Conservation (phyloP, 176 grass and related monocot species). For the Aegilops longissima region DNA sequence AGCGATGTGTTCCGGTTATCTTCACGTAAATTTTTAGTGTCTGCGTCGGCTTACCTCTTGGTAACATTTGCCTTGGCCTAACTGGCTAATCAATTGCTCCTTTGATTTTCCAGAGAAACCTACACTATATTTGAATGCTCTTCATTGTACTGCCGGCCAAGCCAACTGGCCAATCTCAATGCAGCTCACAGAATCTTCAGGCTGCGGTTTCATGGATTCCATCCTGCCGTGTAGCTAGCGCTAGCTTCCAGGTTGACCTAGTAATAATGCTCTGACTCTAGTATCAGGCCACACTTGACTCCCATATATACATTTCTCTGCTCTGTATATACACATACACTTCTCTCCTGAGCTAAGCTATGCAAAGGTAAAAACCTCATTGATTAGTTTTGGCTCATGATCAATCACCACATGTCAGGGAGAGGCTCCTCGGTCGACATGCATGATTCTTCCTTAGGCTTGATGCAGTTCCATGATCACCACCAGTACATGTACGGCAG, state of each 20-base stretch:
- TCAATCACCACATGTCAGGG: constrained; percentile 30
- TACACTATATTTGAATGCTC: not conserved
- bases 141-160: constrained; percentile 35
- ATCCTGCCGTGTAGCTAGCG: constrained; percentile 20
- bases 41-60: no score
- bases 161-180: constrained; percentile 16
- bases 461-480: constrained; percentile 49
- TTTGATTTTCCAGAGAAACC: not conserved
- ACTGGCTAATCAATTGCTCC: not conserved
- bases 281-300: not conserved
- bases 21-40: no score
- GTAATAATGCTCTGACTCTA: not conserved
- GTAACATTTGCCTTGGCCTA: not conserved
- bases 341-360: not conserved
- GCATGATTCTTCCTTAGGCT: constrained; percentile 43
- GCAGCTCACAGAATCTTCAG: constrained; percentile 8
- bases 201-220: constrained; percentile 25
- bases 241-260: constrained; percentile 38
- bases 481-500: constrained; percentile 33
- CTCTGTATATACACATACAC: not conserved
- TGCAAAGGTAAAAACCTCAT: constrained; percentile 27
- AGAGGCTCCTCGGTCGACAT: constrained; percentile 27
- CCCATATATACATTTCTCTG: not conserved
- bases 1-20: not conserved
- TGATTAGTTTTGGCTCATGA: not conserved